Evolutionary conservation across 805 yeast genomes (phyloP).

Genomic region (Myxozyma vanderwaltii): DNA sequence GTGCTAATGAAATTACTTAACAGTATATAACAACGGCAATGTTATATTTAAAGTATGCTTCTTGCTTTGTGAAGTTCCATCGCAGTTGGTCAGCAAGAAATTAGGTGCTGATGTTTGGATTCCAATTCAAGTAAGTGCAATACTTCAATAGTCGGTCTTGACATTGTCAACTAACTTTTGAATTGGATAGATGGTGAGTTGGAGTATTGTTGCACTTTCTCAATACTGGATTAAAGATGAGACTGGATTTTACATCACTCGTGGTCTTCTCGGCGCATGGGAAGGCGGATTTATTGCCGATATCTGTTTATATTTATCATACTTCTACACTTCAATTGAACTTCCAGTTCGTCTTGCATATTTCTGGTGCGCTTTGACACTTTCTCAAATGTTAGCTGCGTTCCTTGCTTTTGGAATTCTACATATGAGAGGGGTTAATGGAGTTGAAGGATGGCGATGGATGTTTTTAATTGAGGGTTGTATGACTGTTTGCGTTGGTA

Average conservation of each 20-base stretch:
- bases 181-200: slow-evolving; percentile 47
- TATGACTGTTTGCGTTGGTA: slow-evolving; percentile 57
- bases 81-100: slow-evolving; percentile 64
- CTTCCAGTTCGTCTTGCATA: slow-evolving; percentile 57
- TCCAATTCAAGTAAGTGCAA: slow-evolving; percentile 51
- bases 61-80: slow-evolving; percentile 61
- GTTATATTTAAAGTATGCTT: slow-evolving; percentile 58
- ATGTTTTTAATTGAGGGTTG: slow-evolving; percentile 63
- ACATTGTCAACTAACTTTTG: too few relatives aligned
- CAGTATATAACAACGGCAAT: slow-evolving; percentile 35
- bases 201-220: slow-evolving; percentile 58
- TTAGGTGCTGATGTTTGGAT: slow-evolving; percentile 66
- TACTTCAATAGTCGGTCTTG: too few relatives aligned
- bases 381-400: slow-evolving; percentile 49
- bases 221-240: slow-evolving; percentile 51
- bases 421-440: slow-evolving; percentile 49
- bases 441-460: slow-evolving; percentile 62
- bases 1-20: not conserved
- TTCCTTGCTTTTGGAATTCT: slow-evolving; percentile 55
- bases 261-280: slow-evolving; percentile 56
- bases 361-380: slow-evolving; percentile 57
- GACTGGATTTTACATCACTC: slow-evolving; percentile 50
- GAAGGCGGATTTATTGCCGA: slow-evolving; percentile 71
- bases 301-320: slow-evolving; percentile 59
- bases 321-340: slow-evolving; percentile 61